Base-by-base conservation (phyloP, 1,284 basidiomycete species). In the Neolentinus lepideus region DNA sequence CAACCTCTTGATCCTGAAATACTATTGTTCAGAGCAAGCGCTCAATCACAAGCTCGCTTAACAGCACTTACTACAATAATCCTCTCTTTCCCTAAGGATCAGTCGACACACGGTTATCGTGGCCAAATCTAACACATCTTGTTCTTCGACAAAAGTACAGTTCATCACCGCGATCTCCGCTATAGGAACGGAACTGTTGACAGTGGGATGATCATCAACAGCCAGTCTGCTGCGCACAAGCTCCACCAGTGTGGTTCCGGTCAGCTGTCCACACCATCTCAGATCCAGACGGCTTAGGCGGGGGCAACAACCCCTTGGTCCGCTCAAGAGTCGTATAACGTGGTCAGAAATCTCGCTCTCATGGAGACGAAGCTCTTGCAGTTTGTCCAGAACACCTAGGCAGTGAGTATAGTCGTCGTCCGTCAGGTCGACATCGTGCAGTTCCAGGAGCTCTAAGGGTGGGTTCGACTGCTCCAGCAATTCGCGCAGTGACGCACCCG, bases 201-300 rank as follows among this genome's bases (percentile, higher is more conserved):
- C 60, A 50, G 59, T 56, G 27, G 57, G 53, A 19, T 43, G 51
- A 21, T 55, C 56, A 38, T 54, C 59, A n/a, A 27, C 24, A 48
- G 52, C 57, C 24, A 65, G 54, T 31, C 79, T 74, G 57, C 73
- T 77, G 52, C 62, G 65, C 43, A 80, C 78, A 16, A 84, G 66
- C 38, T 75, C 68, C 31, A 80, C 80, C 43, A 85, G 64, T 16
- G 76, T 75, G 1, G 61, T 62, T n/a, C 83, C 81, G 46, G 70
- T 73, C 12, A 86, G 63, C 60, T 80, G 75, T 11, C 77, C 74
- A 60, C 83, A 86, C 83, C 82, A 85, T 24, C 82, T 74, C 50
- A 86, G 66, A 63, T 85, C 81, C 51, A 87, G 63, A 47, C 67
- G 67, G 43, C 65, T 64, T 26, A 85, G 73, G 53, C 62, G 66